phyloP scores from a whole-genome alignment of 768 basidiomycete genomes.

The Lactarius evosmus region DNA sequence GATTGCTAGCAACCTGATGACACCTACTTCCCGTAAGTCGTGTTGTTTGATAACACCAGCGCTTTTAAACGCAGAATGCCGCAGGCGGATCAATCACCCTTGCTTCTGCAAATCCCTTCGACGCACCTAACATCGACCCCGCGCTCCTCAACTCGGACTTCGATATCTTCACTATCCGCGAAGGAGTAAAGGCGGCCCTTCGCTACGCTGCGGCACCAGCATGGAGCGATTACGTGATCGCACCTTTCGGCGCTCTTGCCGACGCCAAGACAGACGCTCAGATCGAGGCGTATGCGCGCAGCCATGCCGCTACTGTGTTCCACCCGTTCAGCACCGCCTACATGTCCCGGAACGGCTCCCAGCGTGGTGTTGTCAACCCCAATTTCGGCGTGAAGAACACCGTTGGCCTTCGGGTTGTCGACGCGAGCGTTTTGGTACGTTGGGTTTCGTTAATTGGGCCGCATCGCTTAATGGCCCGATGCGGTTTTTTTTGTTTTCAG shows the following conservation, averaged over 20 bases:
- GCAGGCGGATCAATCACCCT: conserved; percentile 31
- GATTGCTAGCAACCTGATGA: conserved; percentile 22
- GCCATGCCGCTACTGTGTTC: conserved; percentile 26
- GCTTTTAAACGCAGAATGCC: neutral
- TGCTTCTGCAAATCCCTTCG: conserved; percentile 30
- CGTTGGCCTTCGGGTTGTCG: conserved; percentile 40
- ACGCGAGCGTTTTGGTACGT: conserved; percentile 29
- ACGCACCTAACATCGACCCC: conserved; percentile 32
- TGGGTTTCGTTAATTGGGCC: neutral
- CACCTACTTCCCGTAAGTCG: conserved; percentile 27
- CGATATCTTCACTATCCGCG: conserved; percentile 15
- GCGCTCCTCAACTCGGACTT: conserved; percentile 11
- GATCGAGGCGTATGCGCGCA: conserved; percentile 28
- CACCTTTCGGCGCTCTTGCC: neutral
- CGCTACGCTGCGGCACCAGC: conserved; percentile 9
- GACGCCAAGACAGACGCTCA: conserved; percentile 23
- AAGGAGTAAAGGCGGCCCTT: conserved; percentile 9
- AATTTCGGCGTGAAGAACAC: conserved; percentile 44
- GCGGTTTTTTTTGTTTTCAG: conserved; percentile 2
- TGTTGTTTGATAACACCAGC: neutral
- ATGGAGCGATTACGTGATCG: conserved; percentile 12
- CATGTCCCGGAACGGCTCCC: conserved; percentile 38
- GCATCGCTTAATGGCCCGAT: neutral
- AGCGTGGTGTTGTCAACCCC: conserved; percentile 43
- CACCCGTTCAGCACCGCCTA: conserved; percentile 39